phyloP scores from a whole-genome alignment of 441 rosid genomes.

The Aquilaria agallochum region DNA sequence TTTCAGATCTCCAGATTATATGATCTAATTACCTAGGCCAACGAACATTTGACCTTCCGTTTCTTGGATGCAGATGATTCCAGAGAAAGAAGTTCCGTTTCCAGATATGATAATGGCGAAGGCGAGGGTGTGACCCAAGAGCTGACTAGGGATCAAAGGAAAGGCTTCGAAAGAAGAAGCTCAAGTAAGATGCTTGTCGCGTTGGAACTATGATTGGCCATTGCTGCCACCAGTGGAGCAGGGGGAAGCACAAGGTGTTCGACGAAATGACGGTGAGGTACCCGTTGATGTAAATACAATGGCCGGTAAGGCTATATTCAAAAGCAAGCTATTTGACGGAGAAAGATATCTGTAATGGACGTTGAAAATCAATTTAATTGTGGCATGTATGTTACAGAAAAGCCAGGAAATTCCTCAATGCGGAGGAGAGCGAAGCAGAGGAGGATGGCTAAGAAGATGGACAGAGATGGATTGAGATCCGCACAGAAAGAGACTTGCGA shows the following conservation, averaged over 20 bases:
- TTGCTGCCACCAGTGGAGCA: slow-evolving; percentile 27
- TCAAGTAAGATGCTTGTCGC: slow-evolving; percentile 50
- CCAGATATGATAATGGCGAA: slow-evolving; percentile 13
- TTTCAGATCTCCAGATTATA: no score
- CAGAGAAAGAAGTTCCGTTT: slow-evolving; percentile 22
- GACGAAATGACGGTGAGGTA: slow-evolving; percentile 41
- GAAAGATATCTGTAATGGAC: no score
- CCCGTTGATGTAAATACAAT: slow-evolving; percentile 7
- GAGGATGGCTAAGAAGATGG: slow-evolving; percentile 51
- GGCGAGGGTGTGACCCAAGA: slow-evolving; percentile 20
- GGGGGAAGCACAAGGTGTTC: slow-evolving; percentile 33
- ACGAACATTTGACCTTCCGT: no score
- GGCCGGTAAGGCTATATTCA: slow-evolving; percentile 5
- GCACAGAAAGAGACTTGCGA: slow-evolving; percentile 1
- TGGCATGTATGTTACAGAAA: slow-evolving; percentile 16
- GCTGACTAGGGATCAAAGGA: slow-evolving; percentile 67
- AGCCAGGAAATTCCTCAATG: slow-evolving; percentile 12
- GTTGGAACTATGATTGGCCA: slow-evolving; percentile 51
- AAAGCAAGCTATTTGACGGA: no score
- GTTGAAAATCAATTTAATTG: background rate
- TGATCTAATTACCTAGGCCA: no score
- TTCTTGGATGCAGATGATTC: slow-evolving; percentile 38
- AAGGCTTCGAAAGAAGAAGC: slow-evolving; percentile 64
- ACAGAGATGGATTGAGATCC: slow-evolving; percentile 24
- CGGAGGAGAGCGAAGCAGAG: slow-evolving; percentile 44